A percentile compares a stretch with the other conserved stretches of the same genome.
Conservation (phyloP, 306 rosid species). For the Malus fusca region DNA sequence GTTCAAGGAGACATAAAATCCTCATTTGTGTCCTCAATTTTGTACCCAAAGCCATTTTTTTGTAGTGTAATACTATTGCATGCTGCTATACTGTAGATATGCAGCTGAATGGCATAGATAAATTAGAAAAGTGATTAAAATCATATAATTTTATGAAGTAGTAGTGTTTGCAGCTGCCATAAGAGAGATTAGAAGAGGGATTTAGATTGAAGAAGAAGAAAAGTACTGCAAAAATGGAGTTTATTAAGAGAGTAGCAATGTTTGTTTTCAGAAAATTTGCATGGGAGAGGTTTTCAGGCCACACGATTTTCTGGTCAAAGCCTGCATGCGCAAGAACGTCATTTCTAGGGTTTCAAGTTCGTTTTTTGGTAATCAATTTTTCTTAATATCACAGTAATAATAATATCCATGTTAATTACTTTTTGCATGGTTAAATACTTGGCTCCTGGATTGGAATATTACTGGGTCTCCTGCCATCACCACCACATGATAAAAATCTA, state of each 20-base stretch:
- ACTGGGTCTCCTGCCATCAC: not conserved
- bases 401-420: not conserved
- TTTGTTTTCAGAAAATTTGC: not conserved
- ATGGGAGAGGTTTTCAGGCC: not conserved
- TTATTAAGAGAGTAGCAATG: not conserved
- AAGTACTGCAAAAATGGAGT: not conserved
- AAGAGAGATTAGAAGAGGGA: not conserved
- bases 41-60: too few species aligned
- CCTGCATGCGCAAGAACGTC: not conserved
- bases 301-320: not conserved
- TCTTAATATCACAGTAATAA: not conserved
- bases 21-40: too few species aligned
- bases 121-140: not conserved
- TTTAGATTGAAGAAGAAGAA: not conserved
- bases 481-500: not conserved
- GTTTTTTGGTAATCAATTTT: not conserved
- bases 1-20: too few species aligned
- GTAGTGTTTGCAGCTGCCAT: not conserved
- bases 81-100: conserved; percentile 3
- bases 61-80: not conserved
- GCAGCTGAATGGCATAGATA: not conserved
- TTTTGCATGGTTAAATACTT: not conserved
- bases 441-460: not conserved
- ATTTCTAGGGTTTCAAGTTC: not conserved
- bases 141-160: not conserved